These are phyloP conservation scores for Verruconis gallopava DNA, from an alignment of 2,329 filamentous ascomycete species.

Conservation along the genomic window DNA sequence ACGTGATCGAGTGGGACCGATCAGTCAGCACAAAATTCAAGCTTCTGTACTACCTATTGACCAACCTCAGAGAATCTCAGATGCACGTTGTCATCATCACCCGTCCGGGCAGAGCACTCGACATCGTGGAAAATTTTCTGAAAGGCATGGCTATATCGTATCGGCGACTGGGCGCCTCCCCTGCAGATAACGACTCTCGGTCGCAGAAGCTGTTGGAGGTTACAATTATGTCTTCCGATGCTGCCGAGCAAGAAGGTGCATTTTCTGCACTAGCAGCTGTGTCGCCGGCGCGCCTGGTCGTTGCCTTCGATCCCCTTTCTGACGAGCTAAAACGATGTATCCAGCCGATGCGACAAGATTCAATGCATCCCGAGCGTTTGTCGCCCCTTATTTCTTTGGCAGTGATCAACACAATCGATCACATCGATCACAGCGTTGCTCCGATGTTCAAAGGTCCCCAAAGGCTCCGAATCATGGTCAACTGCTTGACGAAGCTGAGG, in stretches of 20 bases:
- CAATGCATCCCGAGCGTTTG: slow-evolving; percentile 2
- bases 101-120: slow-evolving; percentile 1
- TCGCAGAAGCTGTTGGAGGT: not conserved
- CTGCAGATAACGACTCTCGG: not conserved
- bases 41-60: slow-evolving; percentile 5
- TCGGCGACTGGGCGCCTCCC: not conserved
- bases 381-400: slow-evolving; percentile 9
- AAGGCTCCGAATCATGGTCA: slow-evolving; percentile 4
- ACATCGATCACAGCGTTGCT: slow-evolving; percentile 8
- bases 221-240: slow-evolving; percentile 2
- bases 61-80: not conserved
- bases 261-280: not conserved
- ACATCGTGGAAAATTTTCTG: slow-evolving; percentile 7
- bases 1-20: slow-evolving; percentile 7
- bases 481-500: slow-evolving; percentile 7
- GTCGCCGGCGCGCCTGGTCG: slow-evolving; percentile 1
- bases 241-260: not conserved
- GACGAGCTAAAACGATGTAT: slow-evolving; percentile 1
- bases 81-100: slow-evolving; percentile 8
- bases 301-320: slow-evolving; percentile 7
- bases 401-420: slow-evolving; percentile 9
- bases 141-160: slow-evolving; percentile 2
- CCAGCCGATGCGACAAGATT: slow-evolving; percentile 1
- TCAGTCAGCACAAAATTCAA: slow-evolving; percentile 10
- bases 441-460: slow-evolving; percentile 1